Base-by-base conservation (phyloP, 2,329 filamentous ascomycete species). In the Macroventuria anomochaeta region DNA sequence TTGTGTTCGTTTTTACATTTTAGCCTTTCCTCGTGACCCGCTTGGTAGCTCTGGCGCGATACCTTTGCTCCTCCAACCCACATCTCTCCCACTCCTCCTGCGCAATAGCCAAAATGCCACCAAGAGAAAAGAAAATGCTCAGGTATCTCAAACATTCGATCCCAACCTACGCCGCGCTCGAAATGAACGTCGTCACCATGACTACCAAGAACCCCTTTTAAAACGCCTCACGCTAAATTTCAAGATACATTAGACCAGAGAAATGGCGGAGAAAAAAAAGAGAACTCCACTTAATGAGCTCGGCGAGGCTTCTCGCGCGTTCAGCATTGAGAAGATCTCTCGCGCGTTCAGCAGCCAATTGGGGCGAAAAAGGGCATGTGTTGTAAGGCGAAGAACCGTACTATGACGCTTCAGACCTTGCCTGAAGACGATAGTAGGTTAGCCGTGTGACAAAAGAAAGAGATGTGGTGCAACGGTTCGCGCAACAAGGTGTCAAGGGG, bases 361-460 rank as follows among this genome's bases (percentile, higher is more conserved):
- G 32, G 47, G 46, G 34, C 29, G 8, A 25, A 8, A 25, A 25
- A 8, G 5, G 23, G 23, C 8, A 5, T 25, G 23, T 25, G 23
- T 8, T 25, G 23, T 5, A 25, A 25, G 5, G 23, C 23, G 23
- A 25, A 25, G 23, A 25, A 25, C 23, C 23, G 23, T 25, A 25
- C 36, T 52, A 57, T 39, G 48, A 13, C 39, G 53, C 89, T 23
- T 50, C 56, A 43, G 52, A 52, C 58, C 55, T 61, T 36, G 50
- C 51, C 65, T 69, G 55, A 51, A 49, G 29, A 61, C 61, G 55
- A 57, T 42, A 33, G 46, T 32, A 50, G 53, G 53, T 69, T 61
- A 69, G 66, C 66, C 49, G 25, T 32, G 44, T 52, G 61, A 63
- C 56, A 57, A 61, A 57, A 38, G 47, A 59, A 57, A 50, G 28